These are phyloP conservation scores for Stropharia rugosoannulata DNA, from an alignment of 768 basidiomycete species.

Conservation along the genomic window DNA sequence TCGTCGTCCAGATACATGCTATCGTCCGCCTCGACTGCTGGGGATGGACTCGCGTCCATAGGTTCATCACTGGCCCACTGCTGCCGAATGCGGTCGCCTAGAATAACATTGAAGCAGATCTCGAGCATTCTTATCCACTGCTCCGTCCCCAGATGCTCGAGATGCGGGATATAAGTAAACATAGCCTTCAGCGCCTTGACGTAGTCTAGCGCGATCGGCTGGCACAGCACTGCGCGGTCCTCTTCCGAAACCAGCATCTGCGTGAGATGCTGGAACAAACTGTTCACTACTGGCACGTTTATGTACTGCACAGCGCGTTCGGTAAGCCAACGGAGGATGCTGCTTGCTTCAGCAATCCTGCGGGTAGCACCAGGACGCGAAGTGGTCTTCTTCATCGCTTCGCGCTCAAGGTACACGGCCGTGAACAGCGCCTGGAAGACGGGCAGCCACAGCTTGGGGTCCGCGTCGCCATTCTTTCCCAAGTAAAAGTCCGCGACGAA, in stretches of 20 bases:
- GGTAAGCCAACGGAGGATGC: constrained; percentile 69
- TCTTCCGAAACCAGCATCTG: constrained; percentile 55
- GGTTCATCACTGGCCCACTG: constrained; percentile 33
- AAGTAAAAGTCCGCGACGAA: constrained; percentile 45
- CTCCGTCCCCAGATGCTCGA: constrained; percentile 67
- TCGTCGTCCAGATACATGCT: constrained; percentile 32
- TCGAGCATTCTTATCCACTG: constrained; percentile 70
- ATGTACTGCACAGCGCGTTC: constrained; percentile 60
- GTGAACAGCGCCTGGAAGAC: constrained; percentile 76
- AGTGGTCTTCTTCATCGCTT: constrained; percentile 40
- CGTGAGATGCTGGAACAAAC: constrained; percentile 64
- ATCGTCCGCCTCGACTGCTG: constrained; percentile 31
- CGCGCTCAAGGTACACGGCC: constrained; percentile 63
- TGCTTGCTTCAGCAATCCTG: constrained; percentile 66
- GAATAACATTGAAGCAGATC: constrained; percentile 74
- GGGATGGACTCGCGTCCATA: constrained; percentile 14
- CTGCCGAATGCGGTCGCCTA: constrained; percentile 53
- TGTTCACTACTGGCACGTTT: constrained; percentile 51
- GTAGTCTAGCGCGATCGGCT: constrained; percentile 75
- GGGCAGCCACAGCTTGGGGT: constrained; percentile 52
- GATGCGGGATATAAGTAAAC: constrained; percentile 67
- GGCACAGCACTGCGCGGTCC: constrained; percentile 39
- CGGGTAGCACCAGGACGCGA: constrained; percentile 40
- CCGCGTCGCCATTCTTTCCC: constrained; percentile 27
- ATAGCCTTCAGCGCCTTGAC: constrained; percentile 73